Evolutionary conservation across 495 filamentous ascomycete species (phyloP), one percentile per base, ranked within the genome.

Genomic region (Mycothermus thermophilus): DNA sequence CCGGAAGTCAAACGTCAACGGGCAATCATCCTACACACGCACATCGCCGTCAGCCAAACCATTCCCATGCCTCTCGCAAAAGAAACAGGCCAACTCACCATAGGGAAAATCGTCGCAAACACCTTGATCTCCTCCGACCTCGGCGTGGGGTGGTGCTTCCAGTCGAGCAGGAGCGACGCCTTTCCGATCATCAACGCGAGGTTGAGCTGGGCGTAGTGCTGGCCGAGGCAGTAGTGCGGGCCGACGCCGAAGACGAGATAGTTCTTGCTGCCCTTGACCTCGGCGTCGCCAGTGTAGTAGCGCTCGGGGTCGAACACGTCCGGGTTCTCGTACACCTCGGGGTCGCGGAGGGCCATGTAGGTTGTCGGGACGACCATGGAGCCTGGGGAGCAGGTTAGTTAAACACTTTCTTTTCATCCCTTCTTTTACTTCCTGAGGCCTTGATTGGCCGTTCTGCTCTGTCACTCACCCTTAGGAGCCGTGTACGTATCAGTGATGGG

Each of bases 221-320:
- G 90, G 30, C 90, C 90, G 32, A 97, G 67, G 54, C 90, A 97
- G 62, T 96, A 95, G 64, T 97, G 90, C 43, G 90, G 81, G 9
- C 90, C 90, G 5, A 84, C 90, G 42, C 90, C 90, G 46, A 97
- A 97, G 18, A 97, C 87, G 26, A 97, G 71, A 71, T 79, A 97
- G 64, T 97, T 97, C 77, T 95, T 97, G 41, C 74, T 67, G 41
- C 88, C 83, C 61, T 83, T 76, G 36, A 59, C 62, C 58, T 95
- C 90, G 4, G 90, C 90, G 43, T 79, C 79, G 37, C 92, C 90
- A 9, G 74, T 74, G 51, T 92, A 81, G 76, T 90, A 97, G 37
- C 90, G 76, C 41, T 97, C 90, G 3, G 90, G 90, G 47, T 86
- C 76, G 47, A 83, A 97, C 5, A 69, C 66, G 53, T 97, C 87